Evolutionary conservation across 2,329 filamentous ascomycete species (phyloP).

Genomic region (Chaetomium strumarium): DNA sequence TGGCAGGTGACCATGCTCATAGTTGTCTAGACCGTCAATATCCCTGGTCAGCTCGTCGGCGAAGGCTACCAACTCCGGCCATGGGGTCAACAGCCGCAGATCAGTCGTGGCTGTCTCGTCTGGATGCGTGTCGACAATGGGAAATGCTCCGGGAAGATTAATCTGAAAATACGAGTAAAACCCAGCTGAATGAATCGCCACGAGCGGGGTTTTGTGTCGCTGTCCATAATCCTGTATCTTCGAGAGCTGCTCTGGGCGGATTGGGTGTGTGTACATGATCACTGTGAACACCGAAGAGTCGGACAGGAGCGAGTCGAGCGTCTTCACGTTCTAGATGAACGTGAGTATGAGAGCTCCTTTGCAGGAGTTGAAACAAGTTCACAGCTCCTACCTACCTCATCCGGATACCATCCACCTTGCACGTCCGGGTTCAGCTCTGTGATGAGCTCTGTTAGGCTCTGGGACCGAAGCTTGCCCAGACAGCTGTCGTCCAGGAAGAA

Average conservation of each 20-base stretch:
- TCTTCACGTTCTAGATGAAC: constrained; percentile 27
- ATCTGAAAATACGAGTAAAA: constrained; percentile 90
- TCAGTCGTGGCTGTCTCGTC: constrained; percentile 81
- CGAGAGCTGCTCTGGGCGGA: constrained; percentile 38
- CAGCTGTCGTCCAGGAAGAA: constrained; percentile 86
- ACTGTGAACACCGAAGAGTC: constrained; percentile 42
- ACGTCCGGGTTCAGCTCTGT: constrained; percentile 92
- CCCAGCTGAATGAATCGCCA: constrained; percentile 82
- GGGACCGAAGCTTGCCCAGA: constrained; percentile 70
- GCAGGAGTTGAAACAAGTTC: background rate
- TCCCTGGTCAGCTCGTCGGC: constrained; percentile 59
- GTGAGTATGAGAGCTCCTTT: constrained; percentile 9
- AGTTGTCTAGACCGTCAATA: constrained; percentile 64
- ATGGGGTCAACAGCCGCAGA: constrained; percentile 75
- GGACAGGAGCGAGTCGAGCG: constrained; percentile 39
- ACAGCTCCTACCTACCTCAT: constrained; percentile 35
- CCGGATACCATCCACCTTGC: constrained; percentile 62
- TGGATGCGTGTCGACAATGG: constrained; percentile 93
- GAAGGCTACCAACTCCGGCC: constrained; percentile 72
- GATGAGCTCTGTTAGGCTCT: constrained; percentile 70
- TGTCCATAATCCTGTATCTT: constrained; percentile 43
- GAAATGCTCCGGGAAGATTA: constrained; percentile 70
- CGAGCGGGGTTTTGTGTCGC: constrained; percentile 61
- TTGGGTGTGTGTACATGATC: constrained; percentile 50
- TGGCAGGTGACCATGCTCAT: constrained; percentile 87